Evolutionary conservation across 768 basidiomycete genomes (phyloP), one percentile per base, ranked within the genome.

Genomic region (Trametopsis cervina): DNA sequence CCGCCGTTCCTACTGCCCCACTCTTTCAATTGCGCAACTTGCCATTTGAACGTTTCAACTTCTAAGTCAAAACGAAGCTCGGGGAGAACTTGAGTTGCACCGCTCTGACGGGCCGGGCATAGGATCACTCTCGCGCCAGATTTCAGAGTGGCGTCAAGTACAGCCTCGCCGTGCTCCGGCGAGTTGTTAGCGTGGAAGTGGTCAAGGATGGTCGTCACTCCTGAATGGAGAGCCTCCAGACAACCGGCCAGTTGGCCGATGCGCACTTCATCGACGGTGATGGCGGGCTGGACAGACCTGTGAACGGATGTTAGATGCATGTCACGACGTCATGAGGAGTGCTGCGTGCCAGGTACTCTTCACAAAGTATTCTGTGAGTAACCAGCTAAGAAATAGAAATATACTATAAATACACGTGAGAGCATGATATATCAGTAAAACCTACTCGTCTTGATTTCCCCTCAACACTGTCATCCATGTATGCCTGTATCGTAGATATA

Each of bases 191-290:
- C 59, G 41, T 64, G 64, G 52, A 60, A 62, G 52, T 65, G 64
- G 53, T 65, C 64, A 21, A 65, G 52, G 29, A 64, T 40, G 27
- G 63, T 64, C 15, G 64, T 64, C n/a, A 63, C 60, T 23, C 64
- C 64, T 23, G 56, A 52, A 48, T 62, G 55, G 25, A 65, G 49
- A 3, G 63, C 61, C 25, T 65, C 62, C 40, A 62, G 59, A 39
- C 58, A 61, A 4, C 61, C 64, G 1, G 61, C 60, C 42, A 65
- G 58, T 33, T 62, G 60, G 20, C 64, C 60, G 36, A 60, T 58
- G 36, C 55, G 52, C 39, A 61, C 54, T 24, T 66, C 63, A 4
- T 58, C 57, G 11, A 58, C 47, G 1, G 64, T 66, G 15, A 63
- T 44, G 18, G 37, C 24, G 20, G 49, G 39, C 48, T 63, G 59